Conservation (phyloP, 176 grass and related monocot genomes). For the Guadua angustifolia region DNA sequence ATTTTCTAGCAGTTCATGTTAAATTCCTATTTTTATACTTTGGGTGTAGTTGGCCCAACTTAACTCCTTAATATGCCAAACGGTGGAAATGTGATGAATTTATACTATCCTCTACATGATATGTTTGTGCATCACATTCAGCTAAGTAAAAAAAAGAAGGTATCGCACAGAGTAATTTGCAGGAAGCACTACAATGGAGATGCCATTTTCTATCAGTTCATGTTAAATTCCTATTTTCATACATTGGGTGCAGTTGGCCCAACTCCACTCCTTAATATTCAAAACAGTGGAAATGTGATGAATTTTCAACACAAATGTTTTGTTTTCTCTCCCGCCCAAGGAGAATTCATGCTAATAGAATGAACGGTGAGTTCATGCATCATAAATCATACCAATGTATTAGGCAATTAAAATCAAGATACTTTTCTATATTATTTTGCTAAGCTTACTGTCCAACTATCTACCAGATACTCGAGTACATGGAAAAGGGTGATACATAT, state of each 20-base stretch:
- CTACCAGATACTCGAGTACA: not conserved
- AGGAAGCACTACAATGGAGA: not conserved
- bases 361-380: constrained; percentile 1
- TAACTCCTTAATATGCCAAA: no score
- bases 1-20: no score
- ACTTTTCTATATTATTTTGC: not conserved
- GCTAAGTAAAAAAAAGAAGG: not conserved
- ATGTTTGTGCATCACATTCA: no score
- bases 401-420: not conserved
- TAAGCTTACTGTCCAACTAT: constrained; percentile 18
- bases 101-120: no score
- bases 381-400: not conserved
- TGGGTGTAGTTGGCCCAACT: no score
- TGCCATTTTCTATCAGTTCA: constrained; percentile 10
- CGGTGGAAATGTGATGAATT: no score
- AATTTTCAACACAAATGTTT: not conserved
- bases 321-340: not conserved
- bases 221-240: not conserved
- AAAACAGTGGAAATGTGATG: not conserved
- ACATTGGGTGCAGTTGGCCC: not conserved
- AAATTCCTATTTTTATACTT: no score
- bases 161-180: not conserved
- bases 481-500: constrained; percentile 3
- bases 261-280: not conserved
- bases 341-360: not conserved